Evolutionary conservation across 805 yeast species (phyloP).

Genomic region (Kuraishia ogatae): DNA sequence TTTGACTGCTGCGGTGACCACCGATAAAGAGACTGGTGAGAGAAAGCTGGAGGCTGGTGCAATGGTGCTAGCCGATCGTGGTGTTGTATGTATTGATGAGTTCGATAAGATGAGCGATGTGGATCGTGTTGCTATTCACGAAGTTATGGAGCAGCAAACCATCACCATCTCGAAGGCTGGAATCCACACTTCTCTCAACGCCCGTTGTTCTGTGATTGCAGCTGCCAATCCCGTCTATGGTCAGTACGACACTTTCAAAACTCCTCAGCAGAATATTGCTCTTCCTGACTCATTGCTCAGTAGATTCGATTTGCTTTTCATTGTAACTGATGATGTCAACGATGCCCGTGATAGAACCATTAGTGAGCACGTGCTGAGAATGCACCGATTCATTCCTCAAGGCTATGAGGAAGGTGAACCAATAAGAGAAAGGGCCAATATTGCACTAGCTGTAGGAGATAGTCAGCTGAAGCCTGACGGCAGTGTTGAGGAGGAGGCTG

Average conservation of each 20-base stretch:
- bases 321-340: constrained; percentile 91
- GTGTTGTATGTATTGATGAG: constrained; percentile 97
- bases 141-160: constrained; percentile 99
- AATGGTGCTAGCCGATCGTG: constrained; percentile 96
- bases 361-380: constrained; percentile 89
- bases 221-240: constrained; percentile 98
- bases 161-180: constrained; percentile 98
- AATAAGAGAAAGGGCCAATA: constrained; percentile 63
- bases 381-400: constrained; percentile 83
- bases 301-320: constrained; percentile 91
- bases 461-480: constrained; percentile 33
- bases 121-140: constrained; percentile 97
- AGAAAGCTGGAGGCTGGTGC: constrained; percentile 97
- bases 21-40: constrained; percentile 96
- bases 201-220: constrained; percentile 93
- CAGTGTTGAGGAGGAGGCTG: constrained; percentile 32
- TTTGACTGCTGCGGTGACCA: constrained; percentile 96
- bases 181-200: constrained; percentile 91
- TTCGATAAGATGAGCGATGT: constrained; percentile 96
- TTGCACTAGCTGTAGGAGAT: constrained; percentile 78
- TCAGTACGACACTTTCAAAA: constrained; percentile 91
- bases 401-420: constrained; percentile 94
- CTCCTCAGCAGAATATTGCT: constrained; percentile 94
- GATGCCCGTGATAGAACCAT: constrained; percentile 78
- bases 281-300: constrained; percentile 93